phyloP scores from a whole-genome alignment of 75 land plant genomes.

The Azolla pinnata region DNA sequence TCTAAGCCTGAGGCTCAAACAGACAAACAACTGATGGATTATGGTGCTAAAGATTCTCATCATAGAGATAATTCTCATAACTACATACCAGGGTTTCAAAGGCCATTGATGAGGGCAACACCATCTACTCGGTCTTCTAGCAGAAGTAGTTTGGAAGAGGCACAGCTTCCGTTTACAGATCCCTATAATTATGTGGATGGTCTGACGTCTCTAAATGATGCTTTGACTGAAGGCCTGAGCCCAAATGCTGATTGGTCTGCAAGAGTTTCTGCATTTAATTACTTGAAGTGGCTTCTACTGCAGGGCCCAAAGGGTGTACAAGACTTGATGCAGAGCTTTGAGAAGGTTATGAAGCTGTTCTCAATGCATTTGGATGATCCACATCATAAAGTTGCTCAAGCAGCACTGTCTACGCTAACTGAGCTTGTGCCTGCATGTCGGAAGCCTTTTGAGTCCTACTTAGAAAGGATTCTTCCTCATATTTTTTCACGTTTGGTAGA shows the following conservation, averaged over 20 bases:
- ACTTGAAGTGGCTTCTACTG: slow-evolving; percentile 59
- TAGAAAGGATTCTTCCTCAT: slow-evolving; percentile 95
- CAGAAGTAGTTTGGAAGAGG: slow-evolving; percentile 70
- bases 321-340: slow-evolving; percentile 87
- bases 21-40: slow-evolving; percentile 49
- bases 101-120: slow-evolving; percentile 70
- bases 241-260: slow-evolving; percentile 90
- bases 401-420: slow-evolving; percentile 83
- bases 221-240: slow-evolving; percentile 86
- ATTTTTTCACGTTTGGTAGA: slow-evolving; percentile 92
- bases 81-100: slow-evolving; percentile 78
- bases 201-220: slow-evolving; percentile 84
- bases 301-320: slow-evolving; percentile 85
- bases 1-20: slow-evolving; percentile 30
- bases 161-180: slow-evolving; percentile 47
- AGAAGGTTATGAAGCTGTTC: slow-evolving; percentile 96
- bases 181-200: slow-evolving; percentile 54
- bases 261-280: slow-evolving; percentile 89
- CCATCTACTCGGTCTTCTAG: slow-evolving; percentile 52
- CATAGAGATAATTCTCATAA: slow-evolving; percentile 37
- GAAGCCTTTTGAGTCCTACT: slow-evolving; percentile 85
- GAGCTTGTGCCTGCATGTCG: slow-evolving; percentile 83
- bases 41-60: slow-evolving; percentile 32
- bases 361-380: slow-evolving; percentile 98
- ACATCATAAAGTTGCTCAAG: slow-evolving; percentile 99